Conservation (phyloP, 2,329 filamentous ascomycete species). For the Metarhizium humberi region DNA sequence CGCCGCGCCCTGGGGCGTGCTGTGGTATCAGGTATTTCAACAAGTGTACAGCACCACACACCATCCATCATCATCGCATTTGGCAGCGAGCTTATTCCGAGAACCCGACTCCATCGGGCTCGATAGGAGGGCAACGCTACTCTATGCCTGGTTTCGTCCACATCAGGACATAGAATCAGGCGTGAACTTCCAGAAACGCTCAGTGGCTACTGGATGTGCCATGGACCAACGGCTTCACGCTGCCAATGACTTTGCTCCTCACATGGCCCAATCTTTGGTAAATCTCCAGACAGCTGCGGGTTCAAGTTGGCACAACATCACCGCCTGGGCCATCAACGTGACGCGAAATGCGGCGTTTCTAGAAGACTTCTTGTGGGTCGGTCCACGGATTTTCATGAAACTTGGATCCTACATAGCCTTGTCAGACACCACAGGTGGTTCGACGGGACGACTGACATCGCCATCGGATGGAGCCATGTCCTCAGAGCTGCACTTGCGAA, state of each 20-base stretch:
- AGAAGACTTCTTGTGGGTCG: conserved; percentile 58
- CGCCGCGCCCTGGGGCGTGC: background rate
- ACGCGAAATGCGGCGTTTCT: conserved; percentile 54
- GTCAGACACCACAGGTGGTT: conserved; percentile 53
- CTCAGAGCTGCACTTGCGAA: conserved; percentile 16
- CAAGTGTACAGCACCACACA: background rate
- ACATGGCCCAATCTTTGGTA: conserved; percentile 10
- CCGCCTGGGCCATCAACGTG: conserved; percentile 48
- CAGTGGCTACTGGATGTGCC: background rate
- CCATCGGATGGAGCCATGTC: conserved; percentile 12
- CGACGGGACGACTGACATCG: conserved; percentile 28
- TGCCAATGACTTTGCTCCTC: background rate
- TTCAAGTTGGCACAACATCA: conserved; percentile 41
- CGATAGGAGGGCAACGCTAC: background rate
- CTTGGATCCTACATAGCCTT: conserved; percentile 54
- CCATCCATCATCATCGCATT: background rate
- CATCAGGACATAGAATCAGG: background rate
- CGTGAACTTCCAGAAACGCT: background rate
- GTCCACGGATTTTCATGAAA: conserved; percentile 61
- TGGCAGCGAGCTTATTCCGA: background rate
- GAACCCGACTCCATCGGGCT: background rate
- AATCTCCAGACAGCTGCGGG: conserved; percentile 9
- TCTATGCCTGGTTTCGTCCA: background rate
- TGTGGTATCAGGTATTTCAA: too few species aligned
- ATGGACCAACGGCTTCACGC: conserved; percentile 2